Base-by-base conservation (phyloP, 1,284 basidiomycete genomes). In the Boletus calvinii region DNA sequence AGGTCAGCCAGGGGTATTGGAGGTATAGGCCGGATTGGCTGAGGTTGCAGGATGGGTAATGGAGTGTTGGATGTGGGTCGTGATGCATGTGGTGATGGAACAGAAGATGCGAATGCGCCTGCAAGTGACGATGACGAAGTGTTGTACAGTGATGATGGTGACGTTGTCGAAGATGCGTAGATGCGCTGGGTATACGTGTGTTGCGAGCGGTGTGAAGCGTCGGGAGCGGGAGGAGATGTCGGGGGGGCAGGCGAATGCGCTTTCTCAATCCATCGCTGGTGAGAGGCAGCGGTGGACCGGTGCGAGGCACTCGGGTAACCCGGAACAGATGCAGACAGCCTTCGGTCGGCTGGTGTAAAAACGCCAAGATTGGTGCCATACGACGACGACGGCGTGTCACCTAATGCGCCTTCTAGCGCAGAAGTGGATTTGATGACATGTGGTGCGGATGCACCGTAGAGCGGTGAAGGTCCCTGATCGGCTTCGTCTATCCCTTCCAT, bases 21-120 rank as follows among this genome's bases (percentile, higher is more conserved):
- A 11, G 80, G 79, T 63, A 81, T 81, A 13, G 70, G 74, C 24
- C 79, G 75, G 41, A 72, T 76, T 40, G 79, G 79, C 53, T 79
- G 80, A 17, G 79, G 79, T 59, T 82, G 80, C 53, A 76, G 67
- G 35, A 81, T 68, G 49, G 74, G 73, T 36, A 79, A 58, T 12
- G 62, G 57, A 30, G 5, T 26, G 26, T 37, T 41, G 20, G 59
- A 40, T 30, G 52, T 48, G 44, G 58, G 50, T 46, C 60, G 63
- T 44, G 60, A 53, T 34, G 53, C 45, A 45, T 53, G 48, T 5
- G 48, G 44, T 42, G 54, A 49, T 44, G 54, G 54, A 8, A 36
- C 48, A 36, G 59, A 49, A 32, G 64, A 54, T n/a, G 51, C 32
- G 32, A 68, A 53, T 48, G 66, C 65, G 55, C 65, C 62, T 13